phyloP scores from a whole-genome alignment of 176 grass and related monocot species.

The Carex scoparia region DNA sequence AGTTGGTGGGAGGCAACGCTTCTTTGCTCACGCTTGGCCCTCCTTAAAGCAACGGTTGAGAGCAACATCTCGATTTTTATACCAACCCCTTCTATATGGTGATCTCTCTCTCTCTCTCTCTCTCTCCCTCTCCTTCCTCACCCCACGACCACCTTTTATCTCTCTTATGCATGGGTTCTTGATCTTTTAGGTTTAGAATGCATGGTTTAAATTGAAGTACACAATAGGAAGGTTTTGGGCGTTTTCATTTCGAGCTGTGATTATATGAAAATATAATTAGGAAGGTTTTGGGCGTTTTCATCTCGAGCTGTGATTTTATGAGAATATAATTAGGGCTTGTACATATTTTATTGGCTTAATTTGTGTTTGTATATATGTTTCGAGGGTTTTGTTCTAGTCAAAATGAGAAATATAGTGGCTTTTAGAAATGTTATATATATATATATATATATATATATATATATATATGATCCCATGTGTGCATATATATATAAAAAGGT shows the following conservation, averaged over 20 bases:
- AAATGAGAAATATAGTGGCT: not conserved
- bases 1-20: constrained; percentile 78
- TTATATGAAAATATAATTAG: not conserved
- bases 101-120: constrained; percentile 37
- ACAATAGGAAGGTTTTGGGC: constrained; percentile 17
- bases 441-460: too few species aligned
- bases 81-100: constrained; percentile 45
- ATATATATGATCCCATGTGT: too few species aligned
- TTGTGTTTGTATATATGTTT: not conserved
- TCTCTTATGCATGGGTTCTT: constrained; percentile 4
- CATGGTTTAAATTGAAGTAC: not conserved
- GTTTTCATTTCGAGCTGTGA: not conserved
- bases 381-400: not conserved
- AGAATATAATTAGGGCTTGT: not conserved
- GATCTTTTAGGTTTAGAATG: constrained; percentile 20
- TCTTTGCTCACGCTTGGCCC: constrained; percentile 39
- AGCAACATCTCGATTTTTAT: constrained; percentile 29
- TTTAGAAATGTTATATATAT: not conserved
- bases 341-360: not conserved
- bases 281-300: not conserved
- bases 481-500: too few species aligned
- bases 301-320: not conserved
- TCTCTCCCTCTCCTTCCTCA: not conserved
- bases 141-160: not conserved
- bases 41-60: constrained; percentile 52